A percentile compares a stretch with the other conserved stretches of the same genome.
Conservation (phyloP, 2,329 filamentous ascomycete genomes). For the Ceratocystis ficicola region DNA sequence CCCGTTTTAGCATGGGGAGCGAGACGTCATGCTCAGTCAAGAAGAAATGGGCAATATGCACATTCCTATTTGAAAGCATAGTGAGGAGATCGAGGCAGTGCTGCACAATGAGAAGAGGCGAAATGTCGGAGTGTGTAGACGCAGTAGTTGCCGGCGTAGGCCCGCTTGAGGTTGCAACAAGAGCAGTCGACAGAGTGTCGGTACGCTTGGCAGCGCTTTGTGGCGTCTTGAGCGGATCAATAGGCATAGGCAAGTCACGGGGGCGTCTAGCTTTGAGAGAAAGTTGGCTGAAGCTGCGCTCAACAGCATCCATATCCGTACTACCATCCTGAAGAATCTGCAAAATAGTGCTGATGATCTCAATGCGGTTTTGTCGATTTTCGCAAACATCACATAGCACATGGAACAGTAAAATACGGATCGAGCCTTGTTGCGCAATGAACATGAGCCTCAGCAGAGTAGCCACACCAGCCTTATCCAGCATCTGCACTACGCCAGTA, state of each 20-base stretch:
- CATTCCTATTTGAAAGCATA: slow-evolving; percentile 72
- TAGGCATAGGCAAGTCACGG: slow-evolving; percentile 45
- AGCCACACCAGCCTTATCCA: slow-evolving; percentile 89
- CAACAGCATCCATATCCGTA: slow-evolving; percentile 81
- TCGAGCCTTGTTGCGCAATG: slow-evolving; percentile 78
- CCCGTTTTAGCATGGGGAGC: slow-evolving; percentile 62
- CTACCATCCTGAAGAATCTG: slow-evolving; percentile 94
- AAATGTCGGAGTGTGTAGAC: slow-evolving; percentile 68
- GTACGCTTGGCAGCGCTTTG: slow-evolving; percentile 61
- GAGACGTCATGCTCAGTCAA: slow-evolving; percentile 80
- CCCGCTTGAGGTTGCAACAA: slow-evolving; percentile 28
- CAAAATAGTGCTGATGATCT: slow-evolving; percentile 83
- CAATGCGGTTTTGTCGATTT: slow-evolving; percentile 88
- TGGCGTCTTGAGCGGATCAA: slow-evolving; percentile 57
- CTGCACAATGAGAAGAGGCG: slow-evolving; percentile 87
- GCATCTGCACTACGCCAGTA: slow-evolving; percentile 75
- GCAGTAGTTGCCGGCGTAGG: background rate
- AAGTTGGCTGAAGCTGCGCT: slow-evolving; percentile 87
- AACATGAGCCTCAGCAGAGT: slow-evolving; percentile 99
- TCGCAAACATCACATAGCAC: slow-evolving; percentile 87
- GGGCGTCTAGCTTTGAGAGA: slow-evolving; percentile 81
- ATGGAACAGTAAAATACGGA: slow-evolving; percentile 70
- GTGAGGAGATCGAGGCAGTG: slow-evolving; percentile 82
- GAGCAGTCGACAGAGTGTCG: slow-evolving; percentile 44
- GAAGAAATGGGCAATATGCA: slow-evolving; percentile 82